Percentiles rank a stretch among this genome's conserved stretches.
These are phyloP conservation scores for Petunia secreta DNA, from an alignment of 257 asterid genomes.

Conservation along the genomic window DNA sequence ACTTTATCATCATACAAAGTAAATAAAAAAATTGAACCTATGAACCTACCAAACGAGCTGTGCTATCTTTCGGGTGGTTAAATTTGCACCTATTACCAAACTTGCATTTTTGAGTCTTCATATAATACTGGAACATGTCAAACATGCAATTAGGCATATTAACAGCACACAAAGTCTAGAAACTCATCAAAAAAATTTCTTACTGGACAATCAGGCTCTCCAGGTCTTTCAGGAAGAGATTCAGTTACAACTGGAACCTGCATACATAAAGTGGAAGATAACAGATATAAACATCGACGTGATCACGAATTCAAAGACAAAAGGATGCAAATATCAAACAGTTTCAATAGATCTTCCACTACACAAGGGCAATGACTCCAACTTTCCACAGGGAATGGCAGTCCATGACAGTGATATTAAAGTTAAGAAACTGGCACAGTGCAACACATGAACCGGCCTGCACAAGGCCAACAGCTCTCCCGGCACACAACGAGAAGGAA, in stretches of 20 bases:
- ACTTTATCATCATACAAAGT: slow-evolving; percentile 18
- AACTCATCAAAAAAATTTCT: slow-evolving; percentile 40
- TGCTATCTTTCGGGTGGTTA: slow-evolving; percentile 84
- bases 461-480: not conserved
- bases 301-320: not conserved
- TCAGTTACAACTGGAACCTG: slow-evolving; percentile 79
- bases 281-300: not conserved
- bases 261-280: slow-evolving; percentile 34
- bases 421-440: slow-evolving; percentile 1
- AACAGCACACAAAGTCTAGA: slow-evolving; percentile 18
- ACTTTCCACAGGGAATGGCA: not conserved
- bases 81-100: slow-evolving; percentile 87
- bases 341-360: not conserved
- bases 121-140: slow-evolving; percentile 59
- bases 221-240: slow-evolving; percentile 86
- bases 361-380: not conserved
- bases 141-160: slow-evolving; percentile 26
- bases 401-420: not conserved
- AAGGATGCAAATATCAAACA: not conserved
- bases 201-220: slow-evolving; percentile 97
- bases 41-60: slow-evolving; percentile 52
- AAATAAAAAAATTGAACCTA: slow-evolving; percentile 27
- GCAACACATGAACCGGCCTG: not conserved
- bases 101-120: slow-evolving; percentile 94
- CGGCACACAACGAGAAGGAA: not conserved